Evolutionary conservation across 2,329 filamentous ascomycete species (phyloP), one percentile per base, ranked within the genome.

Genomic region (Madurella mycetomatis): DNA sequence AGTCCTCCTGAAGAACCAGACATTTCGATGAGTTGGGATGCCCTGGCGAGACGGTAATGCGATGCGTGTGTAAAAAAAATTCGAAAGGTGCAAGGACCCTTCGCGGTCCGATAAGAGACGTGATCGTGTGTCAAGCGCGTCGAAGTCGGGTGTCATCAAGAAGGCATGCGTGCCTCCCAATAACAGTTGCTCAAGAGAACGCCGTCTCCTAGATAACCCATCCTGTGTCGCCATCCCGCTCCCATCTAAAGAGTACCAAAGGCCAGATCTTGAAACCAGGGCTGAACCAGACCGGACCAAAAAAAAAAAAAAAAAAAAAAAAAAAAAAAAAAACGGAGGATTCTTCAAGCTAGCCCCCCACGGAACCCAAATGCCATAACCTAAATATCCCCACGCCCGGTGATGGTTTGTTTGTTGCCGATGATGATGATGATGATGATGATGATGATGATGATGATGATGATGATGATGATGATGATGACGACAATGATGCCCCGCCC

Each of bases 401-500:
- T 44, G 41, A 52, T 49, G 37, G n/a, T 41, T 51, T 41, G 37
- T 49, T 25, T 46, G 41, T 46, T 54, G 47, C 32, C 41, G 17
- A 37, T 19, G 39, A 49, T 31, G 32, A 37, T 34, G 32, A 59
- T 53, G 41, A 55, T 53, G 48, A 56, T 54, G 42, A 47, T 39
- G 34, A 59, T 44, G 42, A 51, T 55, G 54, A 37, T 19, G 39
- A 49, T 31, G 32, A 37, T 34, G 32, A 59, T 53, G 41, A 55
- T 53, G 48, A 56, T 54, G 17, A 37, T 19, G 39, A 49, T 31
- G 32, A 37, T 34, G 32, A 59, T 53, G 41, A 55, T 53, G 48
- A 56, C 52, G 42, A 47, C 39, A 30, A 59, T 44, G 42, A 51
- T 55, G 54, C 47, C 55, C 48, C 55, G 52, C 53, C 57, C 49